Conservation (phyloP, 2,329 filamentous ascomycete genomes). For the Paracamarosporium sp. region DNA sequence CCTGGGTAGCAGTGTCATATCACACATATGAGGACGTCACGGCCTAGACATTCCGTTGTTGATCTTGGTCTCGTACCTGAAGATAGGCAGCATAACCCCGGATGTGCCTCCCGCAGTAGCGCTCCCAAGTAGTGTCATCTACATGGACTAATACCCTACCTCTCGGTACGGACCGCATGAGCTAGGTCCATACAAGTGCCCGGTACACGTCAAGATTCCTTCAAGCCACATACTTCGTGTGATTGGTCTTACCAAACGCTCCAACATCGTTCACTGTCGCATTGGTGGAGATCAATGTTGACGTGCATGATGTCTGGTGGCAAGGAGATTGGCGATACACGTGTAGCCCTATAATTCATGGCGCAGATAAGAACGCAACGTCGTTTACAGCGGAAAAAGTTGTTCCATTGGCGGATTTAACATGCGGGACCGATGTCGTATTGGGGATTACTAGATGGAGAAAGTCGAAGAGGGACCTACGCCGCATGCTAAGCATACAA, state of each 20-base stretch:
- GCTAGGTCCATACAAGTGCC: background rate
- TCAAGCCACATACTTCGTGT: background rate
- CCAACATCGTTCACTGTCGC: background rate
- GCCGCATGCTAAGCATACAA: background rate
- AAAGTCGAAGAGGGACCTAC: background rate
- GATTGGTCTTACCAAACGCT: background rate
- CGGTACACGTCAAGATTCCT: background rate
- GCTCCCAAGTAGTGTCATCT: background rate
- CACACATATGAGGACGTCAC: no score
- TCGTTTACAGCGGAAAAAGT: background rate
- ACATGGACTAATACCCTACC: background rate
- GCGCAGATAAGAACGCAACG: background rate
- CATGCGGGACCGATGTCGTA: background rate
- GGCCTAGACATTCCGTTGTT: background rate
- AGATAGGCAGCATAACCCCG: background rate
- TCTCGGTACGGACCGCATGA: slow-evolving; percentile 5
- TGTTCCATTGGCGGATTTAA: background rate
- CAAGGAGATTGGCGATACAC: slow-evolving; percentile 3
- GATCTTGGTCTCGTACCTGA: background rate
- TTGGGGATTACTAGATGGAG: background rate
- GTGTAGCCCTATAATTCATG: slow-evolving; percentile 5
- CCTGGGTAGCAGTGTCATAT: no score
- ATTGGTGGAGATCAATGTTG: slow-evolving; percentile 3
- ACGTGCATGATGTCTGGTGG: background rate
- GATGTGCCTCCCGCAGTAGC: background rate